Percentiles rank a stretch among this genome's conserved stretches.
Evolutionary conservation across 352 stramenopile genomes (phyloP).

Genomic region (Phytophthora quininea): DNA sequence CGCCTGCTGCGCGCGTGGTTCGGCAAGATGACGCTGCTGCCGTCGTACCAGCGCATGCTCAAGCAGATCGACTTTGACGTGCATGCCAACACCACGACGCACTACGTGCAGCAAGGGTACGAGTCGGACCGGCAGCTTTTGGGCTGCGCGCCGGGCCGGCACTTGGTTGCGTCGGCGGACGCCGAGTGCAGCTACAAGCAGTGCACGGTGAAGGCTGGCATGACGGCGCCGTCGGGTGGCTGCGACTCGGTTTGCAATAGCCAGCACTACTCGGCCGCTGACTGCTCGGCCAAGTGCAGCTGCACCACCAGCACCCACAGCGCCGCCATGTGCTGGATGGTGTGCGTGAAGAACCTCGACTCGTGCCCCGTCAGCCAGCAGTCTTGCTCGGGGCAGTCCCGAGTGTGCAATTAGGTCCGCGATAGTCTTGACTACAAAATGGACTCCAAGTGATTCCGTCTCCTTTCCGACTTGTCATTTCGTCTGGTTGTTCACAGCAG

Average conservation of each 20-base stretch:
- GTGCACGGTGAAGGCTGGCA: conserved; percentile 38
- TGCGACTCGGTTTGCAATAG: conserved; percentile 45
- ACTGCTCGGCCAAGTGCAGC: conserved; percentile 24
- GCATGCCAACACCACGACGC: conserved; percentile 38
- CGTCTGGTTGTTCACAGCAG: conserved; percentile 13
- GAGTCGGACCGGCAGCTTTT: conserved; percentile 37
- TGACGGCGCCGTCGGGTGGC: conserved; percentile 27
- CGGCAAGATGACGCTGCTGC: conserved; percentile 56
- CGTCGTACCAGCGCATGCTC: conserved; percentile 60
- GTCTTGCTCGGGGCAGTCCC: conserved; percentile 37
- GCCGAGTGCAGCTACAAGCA: conserved; percentile 36
- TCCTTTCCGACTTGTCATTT: background rate
- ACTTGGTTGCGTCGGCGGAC: conserved; percentile 39
- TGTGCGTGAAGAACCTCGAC: conserved; percentile 49
- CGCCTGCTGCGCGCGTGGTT: conserved; percentile 53
- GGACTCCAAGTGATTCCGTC: background rate
- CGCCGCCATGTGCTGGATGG: conserved; percentile 51
- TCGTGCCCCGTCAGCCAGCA: conserved; percentile 32
- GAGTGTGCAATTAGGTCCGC: conserved; percentile 21
- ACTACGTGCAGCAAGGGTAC: conserved; percentile 38
- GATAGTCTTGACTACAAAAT: background rate
- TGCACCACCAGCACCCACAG: conserved; percentile 21
- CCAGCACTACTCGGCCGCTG: conserved; percentile 16
- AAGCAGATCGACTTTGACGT: conserved; percentile 52
- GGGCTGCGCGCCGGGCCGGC: conserved; percentile 45